These are phyloP conservation scores for Aspergillus fumigatiaffinis DNA, from an alignment of 2,329 filamentous ascomycete species.

Conservation along the genomic window DNA sequence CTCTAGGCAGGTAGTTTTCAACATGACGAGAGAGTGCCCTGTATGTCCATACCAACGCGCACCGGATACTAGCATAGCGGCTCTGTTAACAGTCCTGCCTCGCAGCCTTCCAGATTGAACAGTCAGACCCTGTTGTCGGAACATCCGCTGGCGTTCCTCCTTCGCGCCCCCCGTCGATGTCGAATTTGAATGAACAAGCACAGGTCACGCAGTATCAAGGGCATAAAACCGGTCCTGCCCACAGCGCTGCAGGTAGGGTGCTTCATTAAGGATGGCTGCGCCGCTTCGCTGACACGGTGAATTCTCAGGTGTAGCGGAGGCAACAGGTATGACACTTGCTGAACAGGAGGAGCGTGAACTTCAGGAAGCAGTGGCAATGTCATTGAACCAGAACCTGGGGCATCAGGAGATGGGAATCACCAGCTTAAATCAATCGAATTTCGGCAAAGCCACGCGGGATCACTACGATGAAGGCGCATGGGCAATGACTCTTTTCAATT, in stretches of 20 bases:
- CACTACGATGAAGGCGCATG: slow-evolving; percentile 53
- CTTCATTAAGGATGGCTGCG: not conserved
- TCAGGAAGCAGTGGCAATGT: slow-evolving; percentile 46
- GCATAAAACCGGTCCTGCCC: slow-evolving; percentile 22
- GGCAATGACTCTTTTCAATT: slow-evolving; percentile 51
- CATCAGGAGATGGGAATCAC: slow-evolving; percentile 55
- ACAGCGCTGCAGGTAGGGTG: slow-evolving; percentile 29
- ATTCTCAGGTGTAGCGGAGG: slow-evolving; percentile 12
- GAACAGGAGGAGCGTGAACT: slow-evolving; percentile 44
- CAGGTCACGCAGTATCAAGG: slow-evolving; percentile 18
- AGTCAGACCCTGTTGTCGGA: slow-evolving; percentile 32
- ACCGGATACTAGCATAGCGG: not conserved
- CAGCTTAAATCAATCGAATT: slow-evolving; percentile 38
- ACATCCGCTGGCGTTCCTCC: slow-evolving; percentile 37
- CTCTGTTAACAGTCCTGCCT: slow-evolving; percentile 3
- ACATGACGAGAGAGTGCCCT: slow-evolving; percentile 21
- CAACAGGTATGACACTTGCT: slow-evolving; percentile 34
- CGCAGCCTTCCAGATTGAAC: slow-evolving; percentile 37
- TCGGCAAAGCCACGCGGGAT: slow-evolving; percentile 53
- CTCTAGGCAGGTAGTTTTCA: slow-evolving; percentile 19
- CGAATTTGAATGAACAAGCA: slow-evolving; percentile 29
- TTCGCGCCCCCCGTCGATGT: slow-evolving; percentile 46
- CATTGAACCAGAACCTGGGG: slow-evolving; percentile 39
- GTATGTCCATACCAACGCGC: slow-evolving; percentile 16
- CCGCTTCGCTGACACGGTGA: slow-evolving; percentile 14